phyloP scores from a whole-genome alignment of 129 eudicot species.

The Chrysanthemum seticuspe region DNA sequence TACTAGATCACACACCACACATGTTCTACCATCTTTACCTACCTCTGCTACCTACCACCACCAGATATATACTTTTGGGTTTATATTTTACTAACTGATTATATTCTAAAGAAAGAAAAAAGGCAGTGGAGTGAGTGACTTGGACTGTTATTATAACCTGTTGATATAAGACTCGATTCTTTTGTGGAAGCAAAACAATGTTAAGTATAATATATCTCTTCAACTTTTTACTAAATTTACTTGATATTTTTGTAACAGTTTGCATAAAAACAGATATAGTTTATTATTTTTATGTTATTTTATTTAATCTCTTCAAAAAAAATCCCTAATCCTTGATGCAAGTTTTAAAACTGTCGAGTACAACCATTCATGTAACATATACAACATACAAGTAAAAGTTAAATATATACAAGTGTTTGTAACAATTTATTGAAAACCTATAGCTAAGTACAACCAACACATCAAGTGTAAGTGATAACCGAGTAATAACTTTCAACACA shows the following conservation, averaged over 20 bases:
- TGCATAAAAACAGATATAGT: neutral
- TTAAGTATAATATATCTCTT: neutral
- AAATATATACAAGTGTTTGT: too few species aligned
- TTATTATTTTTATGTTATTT: neutral
- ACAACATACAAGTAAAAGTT: too few species aligned
- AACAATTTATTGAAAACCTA: too few species aligned
- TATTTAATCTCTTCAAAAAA: neutral
- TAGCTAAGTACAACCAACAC: too few species aligned
- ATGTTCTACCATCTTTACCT: neutral
- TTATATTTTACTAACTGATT: neutral
- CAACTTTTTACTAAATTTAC: neutral
- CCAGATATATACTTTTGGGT: neutral
- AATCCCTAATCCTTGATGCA: too few species aligned
- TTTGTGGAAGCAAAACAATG: neutral
- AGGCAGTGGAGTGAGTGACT: neutral
- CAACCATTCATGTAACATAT: too few species aligned
- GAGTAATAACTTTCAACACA: neutral
- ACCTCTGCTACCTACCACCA: slow-evolving; percentile 3
- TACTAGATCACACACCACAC: slow-evolving; percentile 9
- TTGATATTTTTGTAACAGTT: neutral
- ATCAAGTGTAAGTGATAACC: too few species aligned
- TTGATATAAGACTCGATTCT: neutral
- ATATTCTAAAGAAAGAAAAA: neutral
- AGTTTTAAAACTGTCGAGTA: too few species aligned
- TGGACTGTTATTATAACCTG: slow-evolving; percentile 2